Evolutionary conservation across 129 eudicot genomes (phyloP).

Genomic region (Tanacetum coccineum): DNA sequence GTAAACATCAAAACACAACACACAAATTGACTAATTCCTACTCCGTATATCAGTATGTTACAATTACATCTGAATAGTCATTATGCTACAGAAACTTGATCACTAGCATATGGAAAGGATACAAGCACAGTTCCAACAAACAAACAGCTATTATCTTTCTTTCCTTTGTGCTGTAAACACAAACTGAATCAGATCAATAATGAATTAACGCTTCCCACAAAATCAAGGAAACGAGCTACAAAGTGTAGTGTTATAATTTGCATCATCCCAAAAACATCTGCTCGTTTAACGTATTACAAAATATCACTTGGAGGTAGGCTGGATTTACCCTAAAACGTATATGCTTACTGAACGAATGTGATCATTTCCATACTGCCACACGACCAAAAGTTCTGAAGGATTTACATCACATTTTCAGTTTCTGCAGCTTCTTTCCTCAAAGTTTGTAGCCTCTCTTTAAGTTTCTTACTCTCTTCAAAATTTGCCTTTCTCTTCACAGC

Average conservation of each 20-base stretch:
- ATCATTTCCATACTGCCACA: not conserved
- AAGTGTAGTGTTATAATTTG: not conserved
- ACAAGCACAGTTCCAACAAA: no score
- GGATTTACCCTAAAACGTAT: not conserved
- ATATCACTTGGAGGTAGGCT: conserved; percentile 3
- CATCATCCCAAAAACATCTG: not conserved
- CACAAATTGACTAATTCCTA: no score
- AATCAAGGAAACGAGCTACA: conserved; percentile 3
- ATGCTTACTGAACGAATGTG: conserved; percentile 15
- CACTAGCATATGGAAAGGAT: no score
- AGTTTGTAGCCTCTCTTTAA: conserved; percentile 68
- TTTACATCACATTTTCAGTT: conserved; percentile 23
- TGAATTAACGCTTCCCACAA: not conserved
- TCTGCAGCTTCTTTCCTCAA: conserved; percentile 56
- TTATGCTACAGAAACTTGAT: no score
- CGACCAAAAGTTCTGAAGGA: not conserved
- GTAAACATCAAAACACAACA: no score
- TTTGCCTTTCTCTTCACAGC: conserved; percentile 84
- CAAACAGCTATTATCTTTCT: not conserved
- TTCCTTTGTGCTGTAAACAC: not conserved
- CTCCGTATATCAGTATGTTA: no score
- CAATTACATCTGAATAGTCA: no score
- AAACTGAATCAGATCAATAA: not conserved
- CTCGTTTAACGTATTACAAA: not conserved
- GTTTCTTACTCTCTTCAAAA: conserved; percentile 87